A percentile compares a stretch with the other conserved stretches of the same genome.
Conservation (phyloP, 805 yeast genomes). For the Blastobotrys attinorum region DNA sequence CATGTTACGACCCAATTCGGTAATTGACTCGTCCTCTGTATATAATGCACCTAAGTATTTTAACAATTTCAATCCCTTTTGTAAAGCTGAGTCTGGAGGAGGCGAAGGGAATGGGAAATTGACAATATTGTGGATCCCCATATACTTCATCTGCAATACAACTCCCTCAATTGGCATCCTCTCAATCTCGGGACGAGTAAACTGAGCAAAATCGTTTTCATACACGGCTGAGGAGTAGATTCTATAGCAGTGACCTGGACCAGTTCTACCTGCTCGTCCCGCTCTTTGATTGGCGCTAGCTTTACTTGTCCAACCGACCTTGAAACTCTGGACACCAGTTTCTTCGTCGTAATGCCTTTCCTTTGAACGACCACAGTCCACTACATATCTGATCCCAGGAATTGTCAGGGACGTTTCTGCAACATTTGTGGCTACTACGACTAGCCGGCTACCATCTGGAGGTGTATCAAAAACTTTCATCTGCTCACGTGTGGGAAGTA, state of each 20-base stretch:
- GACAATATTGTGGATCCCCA: conserved; percentile 86
- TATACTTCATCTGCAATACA: conserved; percentile 90
- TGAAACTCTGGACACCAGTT: conserved; percentile 89
- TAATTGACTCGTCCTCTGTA: conserved; percentile 42
- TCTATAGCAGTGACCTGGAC: conserved; percentile 96
- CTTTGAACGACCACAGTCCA: conserved; percentile 91
- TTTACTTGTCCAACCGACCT: conserved; percentile 84
- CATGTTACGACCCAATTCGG: conserved; percentile 79
- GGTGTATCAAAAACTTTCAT: conserved; percentile 84
- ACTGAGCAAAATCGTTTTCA: conserved; percentile 76
- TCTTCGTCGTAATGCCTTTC: conserved; percentile 76
- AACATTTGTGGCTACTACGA: conserved; percentile 93
- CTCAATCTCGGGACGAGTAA: conserved; percentile 80
- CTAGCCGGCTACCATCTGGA: conserved; percentile 76
- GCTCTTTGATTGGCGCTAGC: conserved; percentile 94
- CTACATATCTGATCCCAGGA: conserved; percentile 90
- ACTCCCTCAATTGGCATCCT: conserved; percentile 96
- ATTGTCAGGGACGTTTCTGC: conserved; percentile 97
- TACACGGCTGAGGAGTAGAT: conserved; percentile 88
- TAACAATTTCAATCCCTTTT: conserved; percentile 59
- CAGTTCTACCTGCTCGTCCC: conserved; percentile 98
- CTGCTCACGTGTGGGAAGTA: conserved; percentile 90
- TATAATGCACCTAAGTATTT: conserved; percentile 68
- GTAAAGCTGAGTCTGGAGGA: conserved; percentile 56
- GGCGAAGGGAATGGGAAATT: conserved; percentile 97